These are phyloP conservation scores for Selenicereus undatus DNA, from an alignment of 148 eudicot species.

Conservation along the genomic window DNA sequence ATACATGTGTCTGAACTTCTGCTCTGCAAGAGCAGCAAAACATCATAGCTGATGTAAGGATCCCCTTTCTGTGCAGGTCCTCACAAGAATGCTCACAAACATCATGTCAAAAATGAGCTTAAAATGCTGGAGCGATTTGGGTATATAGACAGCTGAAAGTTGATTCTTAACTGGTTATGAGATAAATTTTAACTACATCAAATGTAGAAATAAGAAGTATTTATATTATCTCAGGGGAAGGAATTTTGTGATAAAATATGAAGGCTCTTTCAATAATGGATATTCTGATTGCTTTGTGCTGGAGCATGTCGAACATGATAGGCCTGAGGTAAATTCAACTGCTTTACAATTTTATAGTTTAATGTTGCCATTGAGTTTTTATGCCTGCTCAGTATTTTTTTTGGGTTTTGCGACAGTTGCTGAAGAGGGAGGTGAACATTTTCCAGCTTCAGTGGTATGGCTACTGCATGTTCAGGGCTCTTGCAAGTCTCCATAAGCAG, in stretches of 20 bases:
- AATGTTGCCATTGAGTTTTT: not conserved
- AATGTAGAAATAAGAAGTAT: not conserved
- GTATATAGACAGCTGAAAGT: constrained; percentile 35
- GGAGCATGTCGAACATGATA: constrained; percentile 87
- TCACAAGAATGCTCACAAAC: constrained; percentile 70
- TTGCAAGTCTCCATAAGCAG: constrained; percentile 84
- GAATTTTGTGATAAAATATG: constrained; percentile 71
- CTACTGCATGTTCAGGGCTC: constrained; percentile 90
- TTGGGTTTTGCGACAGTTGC: constrained; percentile 37
- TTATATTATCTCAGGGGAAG: constrained; percentile 56
- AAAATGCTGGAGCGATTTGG: constrained; percentile 94
- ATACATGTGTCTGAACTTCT: not conserved
- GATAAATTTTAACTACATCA: constrained; percentile 6
- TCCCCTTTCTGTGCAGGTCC: constrained; percentile 58
- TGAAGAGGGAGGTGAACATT: constrained; percentile 67
- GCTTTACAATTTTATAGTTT: not conserved
- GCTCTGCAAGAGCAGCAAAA: not conserved
- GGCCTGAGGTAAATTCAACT: constrained; percentile 68
- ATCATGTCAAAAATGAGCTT: constrained; percentile 74
- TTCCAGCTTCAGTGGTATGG: constrained; percentile 82
- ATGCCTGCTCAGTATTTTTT: not conserved
- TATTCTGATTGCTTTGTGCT: constrained; percentile 76
- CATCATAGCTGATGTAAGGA: constrained; percentile 2
- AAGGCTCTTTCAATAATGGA: constrained; percentile 65
- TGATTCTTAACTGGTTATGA: not conserved